These are phyloP conservation scores for Uncinocarpus reesii DNA, from an alignment of 2,329 filamentous ascomycete species.

Conservation along the genomic window DNA sequence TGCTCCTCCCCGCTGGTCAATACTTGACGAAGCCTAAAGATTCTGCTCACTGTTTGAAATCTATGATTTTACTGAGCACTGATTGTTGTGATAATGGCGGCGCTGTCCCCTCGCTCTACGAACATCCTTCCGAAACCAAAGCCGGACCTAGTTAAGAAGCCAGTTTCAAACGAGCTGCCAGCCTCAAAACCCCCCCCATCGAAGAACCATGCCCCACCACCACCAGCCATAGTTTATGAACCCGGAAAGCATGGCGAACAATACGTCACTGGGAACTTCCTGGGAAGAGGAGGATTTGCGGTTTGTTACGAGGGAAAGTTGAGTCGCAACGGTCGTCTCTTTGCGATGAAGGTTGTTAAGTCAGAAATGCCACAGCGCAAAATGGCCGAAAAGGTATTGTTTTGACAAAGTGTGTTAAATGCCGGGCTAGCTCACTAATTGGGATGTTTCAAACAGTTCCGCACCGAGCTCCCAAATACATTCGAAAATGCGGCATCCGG, in stretches of 20 bases:
- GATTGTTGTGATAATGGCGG: constrained; percentile 22
- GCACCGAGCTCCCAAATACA: constrained; percentile 90
- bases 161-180: constrained; percentile 20
- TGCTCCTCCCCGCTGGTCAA: background rate
- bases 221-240: constrained; percentile 37
- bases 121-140: constrained; percentile 39
- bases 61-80: constrained; percentile 1
- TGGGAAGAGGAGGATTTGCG: constrained; percentile 44
- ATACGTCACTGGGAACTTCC: constrained; percentile 37
- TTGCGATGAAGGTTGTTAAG: constrained; percentile 43
- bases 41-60: background rate
- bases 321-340: constrained; percentile 35
- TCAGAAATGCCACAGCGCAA: constrained; percentile 43
- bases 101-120: constrained; percentile 40
- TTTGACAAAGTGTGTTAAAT: background rate
- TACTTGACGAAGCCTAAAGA: background rate
- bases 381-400: constrained; percentile 43
- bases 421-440: background rate
- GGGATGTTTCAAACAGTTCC: constrained; percentile 42
- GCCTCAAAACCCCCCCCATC: constrained; percentile 27
- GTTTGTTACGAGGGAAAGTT: constrained; percentile 42
- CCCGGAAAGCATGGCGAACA: constrained; percentile 37
- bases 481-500: constrained; percentile 89
- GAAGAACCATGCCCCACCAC: constrained; percentile 39
- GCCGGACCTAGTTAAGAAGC: constrained; percentile 29